A percentile compares a stretch with the other conserved stretches of the same genome.
Evolutionary conservation across 352 stramenopile genomes (phyloP).

Genomic region (Albugo candida): DNA sequence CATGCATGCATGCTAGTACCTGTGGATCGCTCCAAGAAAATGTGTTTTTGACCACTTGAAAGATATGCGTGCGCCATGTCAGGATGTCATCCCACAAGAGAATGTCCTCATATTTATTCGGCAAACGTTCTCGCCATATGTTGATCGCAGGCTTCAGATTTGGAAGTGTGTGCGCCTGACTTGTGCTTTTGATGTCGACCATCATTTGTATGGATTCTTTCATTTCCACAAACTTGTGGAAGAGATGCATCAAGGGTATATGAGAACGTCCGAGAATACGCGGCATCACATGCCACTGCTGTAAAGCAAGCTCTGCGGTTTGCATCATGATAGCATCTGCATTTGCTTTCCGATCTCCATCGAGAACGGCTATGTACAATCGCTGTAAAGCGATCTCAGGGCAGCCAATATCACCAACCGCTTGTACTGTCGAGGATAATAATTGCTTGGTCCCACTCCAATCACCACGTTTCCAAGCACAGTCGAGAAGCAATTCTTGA

Average conservation of each 20-base stretch:
- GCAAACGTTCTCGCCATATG: conserved; percentile 82
- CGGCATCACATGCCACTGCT: conserved; percentile 80
- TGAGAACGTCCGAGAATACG: conserved; percentile 55
- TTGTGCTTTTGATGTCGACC: conserved; percentile 71
- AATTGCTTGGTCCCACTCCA: conserved; percentile 76
- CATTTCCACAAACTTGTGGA: conserved; percentile 85
- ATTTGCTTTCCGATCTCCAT: conserved; percentile 48
- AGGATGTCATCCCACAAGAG: conserved; percentile 86
- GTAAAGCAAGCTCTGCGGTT: conserved; percentile 60
- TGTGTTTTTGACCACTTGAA: conserved; percentile 76
- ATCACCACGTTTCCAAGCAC: conserved; percentile 81
- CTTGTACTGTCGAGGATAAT: conserved; percentile 7
- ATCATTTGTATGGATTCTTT: conserved; percentile 86
- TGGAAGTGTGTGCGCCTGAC: conserved; percentile 57
- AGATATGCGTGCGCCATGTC: conserved; percentile 87
- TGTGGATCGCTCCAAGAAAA: conserved; percentile 79
- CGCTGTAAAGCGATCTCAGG: conserved; percentile 61
- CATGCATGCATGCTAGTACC: conserved; percentile 80
- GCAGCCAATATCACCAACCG: conserved; percentile 10
- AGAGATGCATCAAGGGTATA: conserved; percentile 70
- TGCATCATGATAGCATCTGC: conserved; percentile 50
- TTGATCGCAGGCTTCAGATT: conserved; percentile 85
- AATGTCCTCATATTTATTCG: conserved; percentile 87
- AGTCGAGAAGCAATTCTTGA: conserved; percentile 83
- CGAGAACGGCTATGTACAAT: conserved; percentile 77